Percentiles rank a stretch among this genome's conserved stretches.
Conservation (phyloP, 176 grass and related monocot genomes). For the Pontederia crassipes region DNA sequence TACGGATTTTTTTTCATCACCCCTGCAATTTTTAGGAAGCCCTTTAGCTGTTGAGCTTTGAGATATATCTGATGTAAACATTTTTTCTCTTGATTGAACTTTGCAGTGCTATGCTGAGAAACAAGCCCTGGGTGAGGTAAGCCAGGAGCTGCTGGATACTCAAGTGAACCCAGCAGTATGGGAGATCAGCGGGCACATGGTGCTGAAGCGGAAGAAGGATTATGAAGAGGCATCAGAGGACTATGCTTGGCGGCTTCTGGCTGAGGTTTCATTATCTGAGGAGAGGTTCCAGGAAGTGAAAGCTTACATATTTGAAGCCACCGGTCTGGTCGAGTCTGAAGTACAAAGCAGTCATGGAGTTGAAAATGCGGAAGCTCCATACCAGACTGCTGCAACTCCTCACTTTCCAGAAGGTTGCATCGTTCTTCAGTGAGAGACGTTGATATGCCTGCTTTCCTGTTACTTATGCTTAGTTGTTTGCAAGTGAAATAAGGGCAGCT, state of each 20-base stretch:
- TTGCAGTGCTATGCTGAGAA: conserved; percentile 12
- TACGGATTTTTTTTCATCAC: not conserved
- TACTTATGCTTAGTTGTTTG: not conserved
- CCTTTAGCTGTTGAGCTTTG: not conserved
- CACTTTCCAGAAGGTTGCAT: not conserved
- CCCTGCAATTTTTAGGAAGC: not conserved
- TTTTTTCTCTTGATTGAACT: not conserved
- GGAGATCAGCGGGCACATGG: conserved; percentile 17
- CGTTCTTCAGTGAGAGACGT: not conserved
- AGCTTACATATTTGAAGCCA: conserved; percentile 2
- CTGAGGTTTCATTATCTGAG: conserved; percentile 10
- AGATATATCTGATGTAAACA: not conserved
- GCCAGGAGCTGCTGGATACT: conserved; percentile 2
- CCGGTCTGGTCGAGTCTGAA: not conserved
- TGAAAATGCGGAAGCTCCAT: not conserved
- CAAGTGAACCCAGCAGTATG: conserved; percentile 13
- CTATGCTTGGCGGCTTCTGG: conserved; percentile 14
- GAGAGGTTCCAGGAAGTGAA: conserved; percentile 15
- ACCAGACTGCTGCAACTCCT: not conserved
- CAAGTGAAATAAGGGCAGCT: not conserved
- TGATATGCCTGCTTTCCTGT: not conserved
- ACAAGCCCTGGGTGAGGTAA: conserved; percentile 3
- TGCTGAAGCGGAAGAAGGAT: conserved; percentile 13
- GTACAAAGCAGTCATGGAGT: not conserved
- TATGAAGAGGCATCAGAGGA: conserved; percentile 12